Evolutionary conservation across 176 grass and related monocot genomes (phyloP), one percentile per base, ranked within the genome.

Genomic region (Alopecurus myosuroides): DNA sequence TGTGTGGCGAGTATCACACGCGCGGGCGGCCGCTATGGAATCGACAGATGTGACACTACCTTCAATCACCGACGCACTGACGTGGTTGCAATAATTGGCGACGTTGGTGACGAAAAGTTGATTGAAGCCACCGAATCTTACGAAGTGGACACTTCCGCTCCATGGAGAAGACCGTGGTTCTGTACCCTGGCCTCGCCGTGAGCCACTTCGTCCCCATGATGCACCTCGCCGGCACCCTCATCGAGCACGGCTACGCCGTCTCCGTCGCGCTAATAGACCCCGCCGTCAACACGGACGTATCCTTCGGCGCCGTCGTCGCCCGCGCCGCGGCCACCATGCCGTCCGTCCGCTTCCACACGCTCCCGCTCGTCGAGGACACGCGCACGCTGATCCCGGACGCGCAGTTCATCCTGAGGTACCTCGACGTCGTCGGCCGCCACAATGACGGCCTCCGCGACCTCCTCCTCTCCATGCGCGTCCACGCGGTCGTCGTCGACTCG

Each of bases 141-240:
- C 5, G 41, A 11, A 6, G 48, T 50, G 14, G 18, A 4, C 0
- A 19, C 3, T 48, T 49, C 42, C 28, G 11, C 40, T 29, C 3
- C 41, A 73, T 73, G 71, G 48, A 19, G 11, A 81, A 86, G 71
- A 42, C 46, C 2, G 63, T 91, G 7, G 76, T 87, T 15, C 85
- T 91, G 3, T 91, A 85, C 81, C 77, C 86, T 12, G 31, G 18
- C 56, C 19, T 78, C 45, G 18, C 6, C 29, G 45, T 88, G 2
- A 71, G 89, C 81, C 89, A 92, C 82, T 70, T 92, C 40, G 53
- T 76, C 34, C 77, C 90, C 44, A 92, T 88, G 86, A 73, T 88
- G 62, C 56, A 79, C 52, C 82, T 92, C 68, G 90, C 82, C 76
- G 76, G 81, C 70, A 23, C 55, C 31, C 80, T 87, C 49, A 0